phyloP scores from a whole-genome alignment of 2,329 filamentous ascomycete species.

The Grosmannia huntii region DNA sequence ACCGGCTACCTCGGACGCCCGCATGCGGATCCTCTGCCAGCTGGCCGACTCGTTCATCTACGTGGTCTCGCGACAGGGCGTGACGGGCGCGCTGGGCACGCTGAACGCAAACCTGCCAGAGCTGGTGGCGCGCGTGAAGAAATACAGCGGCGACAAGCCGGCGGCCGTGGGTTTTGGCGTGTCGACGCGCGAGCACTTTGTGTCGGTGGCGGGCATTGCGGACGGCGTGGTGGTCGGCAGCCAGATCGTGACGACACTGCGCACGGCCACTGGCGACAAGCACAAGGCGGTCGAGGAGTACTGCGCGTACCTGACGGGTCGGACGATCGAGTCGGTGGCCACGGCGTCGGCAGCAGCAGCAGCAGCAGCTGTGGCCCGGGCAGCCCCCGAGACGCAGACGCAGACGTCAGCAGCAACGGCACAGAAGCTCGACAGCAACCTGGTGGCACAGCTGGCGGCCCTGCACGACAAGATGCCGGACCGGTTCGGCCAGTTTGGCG shows the following conservation, averaged over 20 bases:
- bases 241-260: constrained; percentile 77
- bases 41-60: constrained; percentile 99
- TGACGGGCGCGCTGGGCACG: constrained; percentile 78
- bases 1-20: constrained; percentile 77
- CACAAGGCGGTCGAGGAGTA: constrained; percentile 73
- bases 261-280: constrained; percentile 39
- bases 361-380: constrained; percentile 47
- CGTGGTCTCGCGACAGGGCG: constrained; percentile 92
- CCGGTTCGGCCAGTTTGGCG: constrained; percentile 90
- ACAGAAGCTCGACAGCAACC: constrained; percentile 35
- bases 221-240: constrained; percentile 96
- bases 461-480: constrained; percentile 71
- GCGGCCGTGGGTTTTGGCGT: constrained; percentile 93
- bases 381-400: constrained; percentile 45
- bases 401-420: constrained; percentile 39
- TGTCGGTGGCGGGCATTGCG: constrained; percentile 68
- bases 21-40: constrained; percentile 91
- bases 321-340: constrained; percentile 23
- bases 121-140: constrained; percentile 74
- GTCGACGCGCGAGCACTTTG: constrained; percentile 87
- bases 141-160: constrained; percentile 81
- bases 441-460: constrained; percentile 75
- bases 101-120: constrained; percentile 73
- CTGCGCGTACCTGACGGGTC: constrained; percentile 54
- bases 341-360: constrained; percentile 24